Evolutionary conservation across 2,329 filamentous ascomycete species (phyloP).

Genomic region (Helotiales sp.): DNA sequence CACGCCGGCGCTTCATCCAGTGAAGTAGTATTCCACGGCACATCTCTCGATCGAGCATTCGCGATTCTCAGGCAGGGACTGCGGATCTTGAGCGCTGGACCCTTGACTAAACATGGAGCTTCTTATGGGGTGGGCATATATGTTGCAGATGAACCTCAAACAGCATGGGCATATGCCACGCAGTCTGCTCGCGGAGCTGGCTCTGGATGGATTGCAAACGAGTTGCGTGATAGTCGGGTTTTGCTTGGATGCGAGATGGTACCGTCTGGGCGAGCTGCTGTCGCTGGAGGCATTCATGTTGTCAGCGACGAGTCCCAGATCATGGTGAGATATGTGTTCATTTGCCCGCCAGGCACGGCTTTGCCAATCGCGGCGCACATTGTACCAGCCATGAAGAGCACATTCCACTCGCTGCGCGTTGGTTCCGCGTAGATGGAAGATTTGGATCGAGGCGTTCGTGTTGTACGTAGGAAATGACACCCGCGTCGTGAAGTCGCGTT

Average conservation of each 20-base stretch:
- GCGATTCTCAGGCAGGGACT: conserved; percentile 21
- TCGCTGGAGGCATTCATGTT: conserved; percentile 16
- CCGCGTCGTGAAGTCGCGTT: too few species aligned
- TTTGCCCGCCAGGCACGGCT: conserved; percentile 10
- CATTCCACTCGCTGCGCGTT: background rate
- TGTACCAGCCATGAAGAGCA: conserved; percentile 23
- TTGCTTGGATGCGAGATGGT: conserved; percentile 20
- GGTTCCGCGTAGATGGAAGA: background rate
- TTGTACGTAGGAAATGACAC: too few species aligned
- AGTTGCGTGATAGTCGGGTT: conserved; percentile 3
- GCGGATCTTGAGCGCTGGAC: conserved; percentile 10
- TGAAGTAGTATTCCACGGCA: conserved; percentile 26
- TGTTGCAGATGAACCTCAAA: conserved; percentile 13
- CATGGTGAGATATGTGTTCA: conserved; percentile 25
- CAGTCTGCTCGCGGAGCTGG: background rate
- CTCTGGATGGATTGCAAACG: conserved; percentile 8
- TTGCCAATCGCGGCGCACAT: conserved; percentile 19
- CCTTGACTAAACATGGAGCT: conserved; percentile 18
- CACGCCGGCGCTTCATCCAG: conserved; percentile 6
- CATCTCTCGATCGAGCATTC: conserved; percentile 18
- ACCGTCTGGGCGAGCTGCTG: background rate
- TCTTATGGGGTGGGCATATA: conserved; percentile 20
- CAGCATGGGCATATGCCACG: conserved; percentile 12
- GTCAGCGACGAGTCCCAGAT: conserved; percentile 14
- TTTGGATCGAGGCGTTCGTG: background rate